Conservation (phyloP, 148 eudicot genomes). For the Mesembryanthemum crystallinum region DNA sequence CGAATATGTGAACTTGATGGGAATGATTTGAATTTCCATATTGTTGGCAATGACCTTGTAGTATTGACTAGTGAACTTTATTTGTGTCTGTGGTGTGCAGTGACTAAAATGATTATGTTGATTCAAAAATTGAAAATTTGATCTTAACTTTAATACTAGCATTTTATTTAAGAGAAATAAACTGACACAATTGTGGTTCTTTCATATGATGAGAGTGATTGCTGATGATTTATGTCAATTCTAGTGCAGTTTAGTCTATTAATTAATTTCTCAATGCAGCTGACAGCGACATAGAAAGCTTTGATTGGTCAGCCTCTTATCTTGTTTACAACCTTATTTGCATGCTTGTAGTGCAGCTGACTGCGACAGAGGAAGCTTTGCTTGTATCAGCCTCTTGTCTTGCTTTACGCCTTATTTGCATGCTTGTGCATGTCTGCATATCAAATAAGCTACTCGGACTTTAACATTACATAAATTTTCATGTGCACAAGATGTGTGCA, state of each 20-base stretch:
- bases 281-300: background rate
- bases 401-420: background rate
- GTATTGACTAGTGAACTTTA: too few species aligned
- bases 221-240: background rate
- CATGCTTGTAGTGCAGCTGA: background rate
- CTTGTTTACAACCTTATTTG: background rate
- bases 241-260: too few species aligned
- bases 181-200: background rate
- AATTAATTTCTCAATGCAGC: too few species aligned
- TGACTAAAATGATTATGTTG: too few species aligned
- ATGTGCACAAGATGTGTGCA: background rate
- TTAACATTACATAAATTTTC: too few species aligned
- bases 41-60: too few species aligned
- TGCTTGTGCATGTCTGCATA: background rate
- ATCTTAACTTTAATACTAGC: too few species aligned
- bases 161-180: too few species aligned
- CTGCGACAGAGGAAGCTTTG: background rate
- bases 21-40: too few species aligned
- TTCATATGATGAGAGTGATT: background rate
- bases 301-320: background rate
- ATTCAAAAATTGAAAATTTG: too few species aligned
- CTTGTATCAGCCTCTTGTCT: background rate
- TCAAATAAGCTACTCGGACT: background rate
- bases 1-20: too few species aligned
- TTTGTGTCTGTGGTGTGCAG: too few species aligned